Base-by-base conservation (phyloP, 1,139 yeast genomes). In the Yamadazyma aaseri region DNA sequence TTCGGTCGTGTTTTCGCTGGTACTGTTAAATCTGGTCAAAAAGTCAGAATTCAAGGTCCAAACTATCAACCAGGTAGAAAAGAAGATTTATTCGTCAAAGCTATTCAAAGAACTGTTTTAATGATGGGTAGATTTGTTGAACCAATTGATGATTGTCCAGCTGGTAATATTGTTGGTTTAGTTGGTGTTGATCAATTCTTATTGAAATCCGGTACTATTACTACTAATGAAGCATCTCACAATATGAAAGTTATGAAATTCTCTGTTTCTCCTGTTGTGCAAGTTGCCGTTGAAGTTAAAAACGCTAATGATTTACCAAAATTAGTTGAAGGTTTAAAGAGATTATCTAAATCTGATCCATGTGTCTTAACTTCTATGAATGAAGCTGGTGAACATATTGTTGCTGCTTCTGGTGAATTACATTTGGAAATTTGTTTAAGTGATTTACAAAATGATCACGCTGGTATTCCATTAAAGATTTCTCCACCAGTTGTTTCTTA, bases 1-100 rank as follows among this genome's bases (percentile, higher is more conserved):
- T 92, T 92, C 79, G 98, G 98, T 74, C 94, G 98, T 82, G 97
- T 92, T 71, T 92, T 92, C 79, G 86, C 97, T 59, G 98, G 98
- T 89, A 92, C 97, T 63, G 97, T 92, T 63, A 86, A 75, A 71
- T 86, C 97, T 61, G 98, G 98, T 76, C 90, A 84, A 81, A 92
- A 92, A 86, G 96, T 92, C 65, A 86, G 98, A 81, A 92, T 92
- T 66, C 98, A 92, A 81, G 98, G 98, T 77, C 98, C 97, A 69
- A 90, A 90, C 96, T 92, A 87, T 76, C 79, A 78, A 60, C 96
- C 95, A 70, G 98, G 98, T 72, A 86, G 83, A 81, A 92, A 92
- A 83, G 96, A 87, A 46, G 98, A 92, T 65, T 79, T 92, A 64
- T 92, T 90, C 90, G 55, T 92, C 66, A 92, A 92, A 86, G 84